These are phyloP conservation scores for Malassezia vespertilionis DNA, from an alignment of 1,284 basidiomycete genomes.

Conservation along the genomic window DNA sequence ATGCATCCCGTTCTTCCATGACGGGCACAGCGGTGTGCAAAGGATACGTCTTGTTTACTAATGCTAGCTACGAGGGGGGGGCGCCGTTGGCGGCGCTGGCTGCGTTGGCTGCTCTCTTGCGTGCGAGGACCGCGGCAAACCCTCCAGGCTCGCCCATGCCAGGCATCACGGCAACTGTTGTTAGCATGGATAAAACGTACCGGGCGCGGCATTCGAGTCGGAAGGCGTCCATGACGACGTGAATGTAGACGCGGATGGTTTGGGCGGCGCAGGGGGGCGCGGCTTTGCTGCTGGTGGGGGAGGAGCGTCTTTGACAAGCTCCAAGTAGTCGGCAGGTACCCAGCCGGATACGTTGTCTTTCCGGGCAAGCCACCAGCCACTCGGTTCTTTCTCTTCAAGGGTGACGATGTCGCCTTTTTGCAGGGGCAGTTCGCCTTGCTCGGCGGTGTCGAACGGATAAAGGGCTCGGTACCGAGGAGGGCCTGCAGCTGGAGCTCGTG, in stretches of 20 bases:
- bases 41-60: slow-evolving; percentile 6
- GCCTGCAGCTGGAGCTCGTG: slow-evolving; percentile 57
- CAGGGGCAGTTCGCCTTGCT: slow-evolving; percentile 80
- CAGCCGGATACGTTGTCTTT: slow-evolving; percentile 76
- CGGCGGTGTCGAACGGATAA: slow-evolving; percentile 60
- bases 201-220: slow-evolving; percentile 46
- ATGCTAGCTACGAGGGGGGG: too few species aligned
- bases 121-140: slow-evolving; percentile 48
- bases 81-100: slow-evolving; percentile 8
- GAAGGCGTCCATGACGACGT: slow-evolving; percentile 34
- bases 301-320: slow-evolving; percentile 56
- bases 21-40: too few species aligned
- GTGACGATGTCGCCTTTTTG: slow-evolving; percentile 85
- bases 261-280: slow-evolving; percentile 26
- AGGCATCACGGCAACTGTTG: slow-evolving; percentile 49
- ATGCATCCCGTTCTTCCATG: too few species aligned
- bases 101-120: slow-evolving; percentile 46
- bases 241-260: slow-evolving; percentile 44
- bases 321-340: slow-evolving; percentile 86
- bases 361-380: slow-evolving; percentile 84
- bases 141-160: slow-evolving; percentile 48
- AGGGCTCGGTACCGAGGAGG: slow-evolving; percentile 63
- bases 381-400: slow-evolving; percentile 74
- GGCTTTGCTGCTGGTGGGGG: slow-evolving; percentile 49
- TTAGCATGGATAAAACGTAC: too few species aligned